Evolutionary conservation across 2,329 filamentous ascomycete genomes (phyloP).

Genomic region (Diaporthe amygdali): DNA sequence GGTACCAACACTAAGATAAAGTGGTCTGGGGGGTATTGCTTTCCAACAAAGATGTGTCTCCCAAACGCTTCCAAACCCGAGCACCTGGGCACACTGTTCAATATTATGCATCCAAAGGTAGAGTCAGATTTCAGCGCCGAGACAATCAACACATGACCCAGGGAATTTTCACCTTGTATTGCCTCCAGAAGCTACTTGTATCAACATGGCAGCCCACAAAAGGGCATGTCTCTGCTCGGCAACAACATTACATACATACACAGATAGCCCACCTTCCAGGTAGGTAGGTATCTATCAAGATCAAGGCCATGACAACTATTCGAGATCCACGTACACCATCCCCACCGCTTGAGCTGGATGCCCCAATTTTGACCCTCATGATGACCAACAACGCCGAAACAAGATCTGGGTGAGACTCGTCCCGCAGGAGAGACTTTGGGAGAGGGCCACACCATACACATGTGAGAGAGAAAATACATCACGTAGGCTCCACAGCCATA

Average conservation of each 20-base stretch:
- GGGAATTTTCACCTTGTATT: not conserved
- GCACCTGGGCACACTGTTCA: too few species aligned
- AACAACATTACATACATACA: not conserved
- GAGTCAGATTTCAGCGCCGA: too few species aligned
- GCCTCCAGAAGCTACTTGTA: not conserved
- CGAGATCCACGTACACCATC: not conserved
- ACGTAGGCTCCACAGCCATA: conserved; percentile 46
- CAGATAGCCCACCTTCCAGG: not conserved
- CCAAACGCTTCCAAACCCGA: too few species aligned
- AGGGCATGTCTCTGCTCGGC: not conserved
- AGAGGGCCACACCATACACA: not conserved
- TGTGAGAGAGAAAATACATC: not conserved
- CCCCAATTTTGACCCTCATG: not conserved
- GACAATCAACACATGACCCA: too few species aligned
- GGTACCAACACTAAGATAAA: too few species aligned
- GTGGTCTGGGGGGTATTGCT: too few species aligned
- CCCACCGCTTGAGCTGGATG: not conserved
- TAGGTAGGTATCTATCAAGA: too few species aligned
- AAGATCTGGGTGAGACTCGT: not conserved
- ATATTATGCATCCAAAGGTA: too few species aligned
- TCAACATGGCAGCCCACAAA: not conserved
- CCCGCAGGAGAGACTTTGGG: not conserved
- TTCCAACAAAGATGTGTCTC: too few species aligned
- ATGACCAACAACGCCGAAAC: not conserved
- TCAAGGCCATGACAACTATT: not conserved